Percentiles rank a stretch among this genome's conserved stretches.
Evolutionary conservation across 2,329 filamentous ascomycete genomes (phyloP).

Genomic region (Ascosphaera apis): DNA sequence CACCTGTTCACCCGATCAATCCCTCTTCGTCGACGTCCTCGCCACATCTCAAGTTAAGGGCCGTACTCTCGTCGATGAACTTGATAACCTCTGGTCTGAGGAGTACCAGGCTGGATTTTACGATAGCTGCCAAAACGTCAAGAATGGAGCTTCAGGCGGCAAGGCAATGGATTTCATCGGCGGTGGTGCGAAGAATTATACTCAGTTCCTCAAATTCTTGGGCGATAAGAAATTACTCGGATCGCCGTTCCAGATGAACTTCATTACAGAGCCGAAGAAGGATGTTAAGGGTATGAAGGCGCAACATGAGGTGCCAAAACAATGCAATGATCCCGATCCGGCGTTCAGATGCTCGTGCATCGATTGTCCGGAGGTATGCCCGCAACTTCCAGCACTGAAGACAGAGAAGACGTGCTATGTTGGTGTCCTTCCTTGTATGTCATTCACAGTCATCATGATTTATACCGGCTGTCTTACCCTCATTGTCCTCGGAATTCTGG

Average conservation of each 20-base stretch:
- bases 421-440: constrained; percentile 73
- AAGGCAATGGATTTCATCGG: constrained; percentile 93
- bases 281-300: constrained; percentile 47
- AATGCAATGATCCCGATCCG: constrained; percentile 74
- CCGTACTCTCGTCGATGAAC: constrained; percentile 54
- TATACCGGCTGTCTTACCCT: constrained; percentile 56
- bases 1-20: constrained; percentile 93
- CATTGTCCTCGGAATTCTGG: constrained; percentile 41
- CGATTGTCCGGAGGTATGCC: constrained; percentile 72
- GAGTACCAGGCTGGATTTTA: constrained; percentile 76
- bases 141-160: constrained; percentile 83
- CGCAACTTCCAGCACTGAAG: constrained; percentile 54
- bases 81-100: constrained; percentile 72
- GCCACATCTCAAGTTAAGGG: constrained; percentile 33
- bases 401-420: constrained; percentile 53
- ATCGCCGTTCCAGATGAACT: constrained; percentile 97
- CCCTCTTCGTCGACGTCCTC: constrained; percentile 83
- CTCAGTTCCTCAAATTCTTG: constrained; percentile 68
- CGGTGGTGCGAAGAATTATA: constrained; percentile 78
- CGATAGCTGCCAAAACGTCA: constrained; percentile 96
- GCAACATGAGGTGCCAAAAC: constrained; percentile 49
- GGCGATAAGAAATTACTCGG: constrained; percentile 76
- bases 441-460: constrained; percentile 71
- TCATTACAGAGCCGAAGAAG: constrained; percentile 36
- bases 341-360: constrained; percentile 79